Percentiles rank a stretch among this genome's conserved stretches.
Evolutionary conservation across 495 filamentous ascomycete species (phyloP).

Genomic region (Talaromyces thailandensis): DNA sequence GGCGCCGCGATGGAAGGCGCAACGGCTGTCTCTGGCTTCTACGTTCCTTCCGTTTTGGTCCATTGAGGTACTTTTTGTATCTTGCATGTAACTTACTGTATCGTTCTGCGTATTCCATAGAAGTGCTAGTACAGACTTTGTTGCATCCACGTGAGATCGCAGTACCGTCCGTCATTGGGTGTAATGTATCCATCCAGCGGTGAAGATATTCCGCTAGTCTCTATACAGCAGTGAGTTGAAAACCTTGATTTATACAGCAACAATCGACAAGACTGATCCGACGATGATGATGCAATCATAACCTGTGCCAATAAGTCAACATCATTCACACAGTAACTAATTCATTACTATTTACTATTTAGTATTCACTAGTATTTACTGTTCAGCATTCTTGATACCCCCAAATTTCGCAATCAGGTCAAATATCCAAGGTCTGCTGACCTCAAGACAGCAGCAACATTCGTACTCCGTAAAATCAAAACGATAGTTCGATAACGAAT

Average conservation of each 20-base stretch:
- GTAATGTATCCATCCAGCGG: background rate
- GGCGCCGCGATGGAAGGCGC: background rate
- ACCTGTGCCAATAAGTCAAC: background rate
- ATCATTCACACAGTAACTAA: background rate
- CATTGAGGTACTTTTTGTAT: too few relatives aligned
- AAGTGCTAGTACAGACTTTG: background rate
- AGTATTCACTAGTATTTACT: too few relatives aligned
- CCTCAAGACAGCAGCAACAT: too few relatives aligned
- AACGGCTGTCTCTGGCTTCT: background rate
- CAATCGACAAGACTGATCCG: background rate
- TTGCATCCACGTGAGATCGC: background rate
- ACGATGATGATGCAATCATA: background rate
- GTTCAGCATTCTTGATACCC: too few relatives aligned
- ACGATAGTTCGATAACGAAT: background rate
- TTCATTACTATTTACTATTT: too few relatives aligned
- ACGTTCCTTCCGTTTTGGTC: background rate
- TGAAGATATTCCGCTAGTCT: background rate
- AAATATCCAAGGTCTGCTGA: background rate
- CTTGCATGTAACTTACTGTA: too few relatives aligned
- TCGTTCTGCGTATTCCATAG: too few relatives aligned
- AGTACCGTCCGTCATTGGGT: background rate
- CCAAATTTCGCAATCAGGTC: background rate
- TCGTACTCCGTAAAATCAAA: background rate
- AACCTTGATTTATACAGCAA: background rate
- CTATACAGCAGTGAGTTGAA: background rate